Evolutionary conservation across 805 yeast genomes (phyloP), one percentile per base, ranked within the genome.

Genomic region (Jamesozyma spencerorum): DNA sequence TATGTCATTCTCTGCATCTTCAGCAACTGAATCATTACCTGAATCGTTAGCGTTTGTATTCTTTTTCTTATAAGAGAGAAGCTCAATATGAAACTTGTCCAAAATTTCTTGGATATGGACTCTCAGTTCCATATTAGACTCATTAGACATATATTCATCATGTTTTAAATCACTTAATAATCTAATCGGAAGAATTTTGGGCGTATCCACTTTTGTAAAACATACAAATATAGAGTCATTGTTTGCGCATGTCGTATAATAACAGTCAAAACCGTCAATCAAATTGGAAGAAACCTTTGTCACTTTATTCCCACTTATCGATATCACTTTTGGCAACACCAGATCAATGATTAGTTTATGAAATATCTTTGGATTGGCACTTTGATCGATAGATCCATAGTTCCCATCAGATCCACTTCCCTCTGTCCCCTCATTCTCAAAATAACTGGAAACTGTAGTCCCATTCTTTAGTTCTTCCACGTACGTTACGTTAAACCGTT

Each of bases 211-310:
- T 27, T 44, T 47, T 10, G 55, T 51, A 30, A 59, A 56, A 35
- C 63, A 57, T 3, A 59, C 53, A 27, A 48, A 43, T 5, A 55
- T 42, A 11, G 40, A 38, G 18, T 41, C 45, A 11, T 42, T 43
- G 4, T 39, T 36, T 14, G 47, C 15, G 12, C 31, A 39, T 2
- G 62, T 59, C 3, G 62, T 51, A 40, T 59, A 58, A 43, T 57
- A 59, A 40, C 63, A 59, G n/a, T 59, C 63, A 37, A 42, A 59
- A 4, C 57, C 62, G 37, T 59, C 63, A n/a, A 57, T 45, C 30
- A 58, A 38, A 30, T 53, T 46, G 30, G 46, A 41, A 4, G 62
- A 51, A n/a, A 58, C 49, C 36, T 59, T 59, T 2, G 63, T 59
- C 11, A 59, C 63, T 43, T 58, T 59, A 38, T 59, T 59, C 5